Percentiles rank a stretch among this genome's conserved stretches.
Conservation (phyloP, 148 eudicot genomes). For the Chenopodium berlandieri region DNA sequence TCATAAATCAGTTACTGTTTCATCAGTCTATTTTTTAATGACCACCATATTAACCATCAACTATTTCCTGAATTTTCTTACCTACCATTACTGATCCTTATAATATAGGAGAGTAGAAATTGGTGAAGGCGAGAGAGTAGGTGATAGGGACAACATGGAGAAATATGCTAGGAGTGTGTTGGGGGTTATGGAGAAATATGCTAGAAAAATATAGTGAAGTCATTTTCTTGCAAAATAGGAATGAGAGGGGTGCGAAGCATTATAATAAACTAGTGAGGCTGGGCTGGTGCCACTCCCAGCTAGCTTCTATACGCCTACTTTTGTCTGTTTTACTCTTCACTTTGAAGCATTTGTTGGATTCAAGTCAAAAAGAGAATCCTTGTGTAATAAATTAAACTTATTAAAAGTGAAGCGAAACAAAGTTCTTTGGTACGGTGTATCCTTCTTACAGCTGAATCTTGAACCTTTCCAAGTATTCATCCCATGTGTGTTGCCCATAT, state of each 20-base stretch:
- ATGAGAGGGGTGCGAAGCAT: not conserved
- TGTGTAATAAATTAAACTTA: not conserved
- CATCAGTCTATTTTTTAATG: not conserved
- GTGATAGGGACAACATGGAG: not conserved
- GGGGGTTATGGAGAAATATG: too few species aligned
- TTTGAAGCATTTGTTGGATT: not conserved
- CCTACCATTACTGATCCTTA: not conserved
- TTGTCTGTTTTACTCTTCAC: not conserved
- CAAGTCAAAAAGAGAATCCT: not conserved
- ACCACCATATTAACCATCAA: not conserved
- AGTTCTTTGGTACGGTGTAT: not conserved
- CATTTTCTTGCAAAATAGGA: not conserved
- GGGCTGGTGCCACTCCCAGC: not conserved
- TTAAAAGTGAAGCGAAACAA: not conserved
- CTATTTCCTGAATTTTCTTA: not conserved
- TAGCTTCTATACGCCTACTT: not conserved
- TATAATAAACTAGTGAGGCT: not conserved
- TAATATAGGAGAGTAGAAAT: not conserved
- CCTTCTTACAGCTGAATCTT: not conserved
- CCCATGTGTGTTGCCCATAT: not conserved
- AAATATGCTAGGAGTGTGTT: too few species aligned
- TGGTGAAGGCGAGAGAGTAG: not conserved
- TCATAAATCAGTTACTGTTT: not conserved
- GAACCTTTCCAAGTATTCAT: not conserved
- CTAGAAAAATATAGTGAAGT: not conserved